Conservation (phyloP, 164 flowering plant species). For the Vitis riparia region DNA sequence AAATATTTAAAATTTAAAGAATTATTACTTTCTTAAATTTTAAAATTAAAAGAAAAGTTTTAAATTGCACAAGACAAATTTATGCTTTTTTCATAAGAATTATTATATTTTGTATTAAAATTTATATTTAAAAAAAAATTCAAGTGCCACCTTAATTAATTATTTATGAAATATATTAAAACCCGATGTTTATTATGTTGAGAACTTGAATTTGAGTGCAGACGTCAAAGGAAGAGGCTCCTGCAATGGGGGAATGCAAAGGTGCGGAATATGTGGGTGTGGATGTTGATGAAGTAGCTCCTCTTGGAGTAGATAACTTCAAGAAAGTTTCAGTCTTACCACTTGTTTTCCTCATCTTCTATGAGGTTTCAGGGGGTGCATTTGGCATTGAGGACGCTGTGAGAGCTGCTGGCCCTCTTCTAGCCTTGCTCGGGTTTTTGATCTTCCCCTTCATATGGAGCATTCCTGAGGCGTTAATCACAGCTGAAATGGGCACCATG, state of each 20-base stretch:
- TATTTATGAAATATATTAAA: too few relatives aligned
- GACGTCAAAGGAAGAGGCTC: constrained; percentile 37
- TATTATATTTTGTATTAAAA: too few relatives aligned
- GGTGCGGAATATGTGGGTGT: constrained; percentile 24
- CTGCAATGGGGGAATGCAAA: constrained; percentile 37
- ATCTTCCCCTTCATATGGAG: constrained; percentile 65
- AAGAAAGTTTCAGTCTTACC: constrained; percentile 53
- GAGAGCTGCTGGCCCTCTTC: constrained; percentile 58
- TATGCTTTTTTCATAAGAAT: too few relatives aligned
- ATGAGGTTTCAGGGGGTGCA: constrained; percentile 68
- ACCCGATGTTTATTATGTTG: neutral
- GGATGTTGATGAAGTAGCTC: constrained; percentile 24
- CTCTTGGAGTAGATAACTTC: constrained; percentile 22
- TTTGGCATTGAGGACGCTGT: constrained; percentile 61
- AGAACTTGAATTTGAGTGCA: constrained; percentile 26
- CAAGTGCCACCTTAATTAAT: too few relatives aligned
- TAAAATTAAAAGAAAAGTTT: too few relatives aligned
- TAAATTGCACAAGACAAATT: too few relatives aligned
- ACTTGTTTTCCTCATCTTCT: constrained; percentile 58
- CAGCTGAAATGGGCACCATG: constrained; percentile 69
- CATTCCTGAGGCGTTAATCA: constrained; percentile 56
- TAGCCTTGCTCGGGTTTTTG: constrained; percentile 54
- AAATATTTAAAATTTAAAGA: too few relatives aligned
- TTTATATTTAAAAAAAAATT: too few relatives aligned
- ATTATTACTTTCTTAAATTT: too few relatives aligned